Base-by-base conservation (phyloP, 305 asterid genomes). In the Fraxinus baroniana region DNA sequence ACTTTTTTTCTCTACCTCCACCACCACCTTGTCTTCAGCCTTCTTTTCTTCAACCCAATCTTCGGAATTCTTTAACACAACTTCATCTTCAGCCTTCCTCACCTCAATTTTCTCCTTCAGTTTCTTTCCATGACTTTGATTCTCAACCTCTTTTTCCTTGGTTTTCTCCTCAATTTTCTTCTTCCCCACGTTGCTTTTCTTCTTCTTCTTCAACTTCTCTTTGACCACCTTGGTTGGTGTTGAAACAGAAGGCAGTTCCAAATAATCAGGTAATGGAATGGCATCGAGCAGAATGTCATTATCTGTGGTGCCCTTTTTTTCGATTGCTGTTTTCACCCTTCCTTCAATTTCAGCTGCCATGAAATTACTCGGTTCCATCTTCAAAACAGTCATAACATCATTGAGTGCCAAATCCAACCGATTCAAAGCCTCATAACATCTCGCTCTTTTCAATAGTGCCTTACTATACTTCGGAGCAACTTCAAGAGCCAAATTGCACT, bases 401-500 rank as follows among this genome's bases (percentile, higher is more conserved):
- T 94, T 90, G 35, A 86, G 84, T 0, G 98, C 94, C 90, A 92
- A 89, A 85, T 92, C 94, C 36, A 93, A 86, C 93, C 87, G 87
- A 86, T 92, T 87, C 87, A 95, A 76, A 17, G 97, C 97, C 89
- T 94, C 98, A 80, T 95, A 95, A 89, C 99, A 95, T 89, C 97
- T 83, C 52, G 98, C 92, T 86, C 97, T 90, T 93, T 92, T 95
- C 91, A 95, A 79, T 33, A 95, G 90, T 0, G 99, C 98, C 90
- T 95, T 95, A 79, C 97, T 90, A 44, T 92, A 93, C 74, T 90
- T 94, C 0, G 99, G 98, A 49, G 99, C 88, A 79, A 95, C 97
- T 79, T 94, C 97, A 71, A 95, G 98, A 52, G 99, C 94, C 86
- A 95, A 87, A 89, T 94, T 94, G 85, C 98, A 95, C 88, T 92